phyloP scores from a whole-genome alignment of 208 protist species.

The Jaenimonas drosophilae region DNA sequence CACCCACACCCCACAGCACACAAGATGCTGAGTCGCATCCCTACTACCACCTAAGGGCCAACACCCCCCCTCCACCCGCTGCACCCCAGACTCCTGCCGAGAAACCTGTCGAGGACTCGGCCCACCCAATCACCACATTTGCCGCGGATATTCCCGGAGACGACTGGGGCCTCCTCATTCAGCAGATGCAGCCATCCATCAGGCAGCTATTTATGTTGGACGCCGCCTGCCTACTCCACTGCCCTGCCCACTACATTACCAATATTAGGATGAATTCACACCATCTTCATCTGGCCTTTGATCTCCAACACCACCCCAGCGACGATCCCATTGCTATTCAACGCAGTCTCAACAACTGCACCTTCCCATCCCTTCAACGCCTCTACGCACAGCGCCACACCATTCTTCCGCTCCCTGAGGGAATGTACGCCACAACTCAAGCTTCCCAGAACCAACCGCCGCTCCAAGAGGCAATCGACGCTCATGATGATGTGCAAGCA shows the following conservation, averaged over 20 bases:
- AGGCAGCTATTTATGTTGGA: not conserved
- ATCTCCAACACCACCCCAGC: not conserved
- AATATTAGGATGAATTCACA: not conserved
- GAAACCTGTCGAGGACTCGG: not conserved
- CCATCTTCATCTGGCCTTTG: not conserved
- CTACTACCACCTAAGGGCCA: not conserved
- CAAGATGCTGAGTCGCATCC: not conserved
- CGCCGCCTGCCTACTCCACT: not conserved
- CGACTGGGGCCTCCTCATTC: constrained; percentile 1
- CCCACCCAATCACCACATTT: too few relatives aligned
- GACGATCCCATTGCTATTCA: not conserved
- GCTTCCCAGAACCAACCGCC: not conserved
- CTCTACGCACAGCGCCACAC: constrained; percentile 6
- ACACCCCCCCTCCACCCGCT: not conserved
- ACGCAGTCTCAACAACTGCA: not conserved
- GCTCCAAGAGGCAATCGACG: too few relatives aligned
- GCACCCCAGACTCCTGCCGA: not conserved
- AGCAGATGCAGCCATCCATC: not conserved
- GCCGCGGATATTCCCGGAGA: not conserved
- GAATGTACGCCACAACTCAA: not conserved
- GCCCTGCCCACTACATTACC: not conserved
- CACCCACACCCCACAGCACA: not conserved
- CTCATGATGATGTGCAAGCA: too few relatives aligned
- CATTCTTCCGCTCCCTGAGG: constrained; percentile 3
- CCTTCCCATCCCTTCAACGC: constrained; percentile 7